Percentiles rank a stretch among this genome's conserved stretches.
These are phyloP conservation scores for Tulasnella sp. DNA, from an alignment of 768 basidiomycete genomes.

Conservation along the genomic window DNA sequence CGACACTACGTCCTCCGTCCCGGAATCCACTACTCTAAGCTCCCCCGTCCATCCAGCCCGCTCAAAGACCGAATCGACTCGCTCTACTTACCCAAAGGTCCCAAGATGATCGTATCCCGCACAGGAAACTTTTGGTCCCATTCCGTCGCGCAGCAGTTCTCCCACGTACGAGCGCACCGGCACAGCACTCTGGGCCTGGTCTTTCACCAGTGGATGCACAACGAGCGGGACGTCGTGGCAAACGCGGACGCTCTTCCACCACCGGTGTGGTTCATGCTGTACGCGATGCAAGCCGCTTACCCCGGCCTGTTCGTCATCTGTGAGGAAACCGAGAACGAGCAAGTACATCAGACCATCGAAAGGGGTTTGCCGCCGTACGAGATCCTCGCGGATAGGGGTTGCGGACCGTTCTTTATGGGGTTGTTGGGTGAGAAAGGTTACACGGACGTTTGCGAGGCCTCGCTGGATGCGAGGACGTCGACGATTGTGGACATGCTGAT, in stretches of 20 bases:
- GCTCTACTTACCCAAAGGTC: not conserved
- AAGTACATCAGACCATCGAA: constrained; percentile 11
- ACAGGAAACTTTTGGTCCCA: not conserved
- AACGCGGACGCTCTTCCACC: constrained; percentile 14
- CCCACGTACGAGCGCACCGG: not conserved
- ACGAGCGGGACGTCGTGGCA: not conserved
- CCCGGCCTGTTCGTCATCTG: constrained; percentile 16
- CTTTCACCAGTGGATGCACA: constrained; percentile 23
- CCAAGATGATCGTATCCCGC: not conserved
- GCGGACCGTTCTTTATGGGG: constrained; percentile 16
- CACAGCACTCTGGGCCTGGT: constrained; percentile 19
- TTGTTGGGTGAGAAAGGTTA: constrained; percentile 6
- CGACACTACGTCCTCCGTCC: not conserved
- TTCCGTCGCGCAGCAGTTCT: constrained; percentile 4
- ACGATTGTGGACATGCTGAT: not conserved
- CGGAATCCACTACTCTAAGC: not conserved
- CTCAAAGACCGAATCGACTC: not conserved
- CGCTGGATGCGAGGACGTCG: constrained; percentile 19
- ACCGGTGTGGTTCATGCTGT: constrained; percentile 19
- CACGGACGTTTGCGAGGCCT: constrained; percentile 11
- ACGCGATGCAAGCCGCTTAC: constrained; percentile 21
- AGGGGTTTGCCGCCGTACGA: constrained; percentile 19
- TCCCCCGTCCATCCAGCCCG: not conserved
- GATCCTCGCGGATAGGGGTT: not conserved
- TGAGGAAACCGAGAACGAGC: constrained; percentile 14